These are phyloP conservation scores for Fistulinella cinereoalba DNA, from an alignment of 1,284 basidiomycete genomes.

Conservation along the genomic window DNA sequence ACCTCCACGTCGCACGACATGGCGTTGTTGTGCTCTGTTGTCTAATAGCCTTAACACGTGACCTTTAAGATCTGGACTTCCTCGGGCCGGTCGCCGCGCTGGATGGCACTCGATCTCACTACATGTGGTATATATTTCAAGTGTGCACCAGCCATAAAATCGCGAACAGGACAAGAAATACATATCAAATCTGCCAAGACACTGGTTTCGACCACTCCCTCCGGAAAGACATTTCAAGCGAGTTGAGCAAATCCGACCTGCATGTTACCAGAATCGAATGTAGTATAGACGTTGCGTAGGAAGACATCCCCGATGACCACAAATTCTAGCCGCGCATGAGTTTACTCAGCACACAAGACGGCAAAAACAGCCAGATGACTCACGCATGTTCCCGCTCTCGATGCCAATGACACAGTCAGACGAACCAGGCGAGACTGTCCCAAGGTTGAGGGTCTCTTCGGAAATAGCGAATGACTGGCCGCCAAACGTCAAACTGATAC, in stretches of 20 bases:
- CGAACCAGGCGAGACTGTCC: constrained; percentile 25
- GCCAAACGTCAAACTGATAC: constrained; percentile 42
- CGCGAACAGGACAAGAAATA: no score
- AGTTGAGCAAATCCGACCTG: constrained; percentile 18
- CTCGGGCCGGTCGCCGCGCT: no score
- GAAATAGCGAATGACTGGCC: constrained; percentile 39
- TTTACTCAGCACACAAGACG: background rate
- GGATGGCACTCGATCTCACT: no score
- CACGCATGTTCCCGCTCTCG: background rate
- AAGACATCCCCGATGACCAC: constrained; percentile 14
- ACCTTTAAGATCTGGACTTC: no score
- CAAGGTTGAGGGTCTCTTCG: constrained; percentile 37
- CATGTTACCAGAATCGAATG: constrained; percentile 7
- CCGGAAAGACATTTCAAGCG: no score
- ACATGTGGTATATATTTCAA: no score
- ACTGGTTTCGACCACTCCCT: no score
- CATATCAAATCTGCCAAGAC: no score
- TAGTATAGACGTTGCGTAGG: constrained; percentile 12
- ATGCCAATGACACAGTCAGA: constrained; percentile 31
- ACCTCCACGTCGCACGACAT: constrained; percentile 20
- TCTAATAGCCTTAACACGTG: constrained; percentile 19
- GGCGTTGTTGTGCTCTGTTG: constrained; percentile 22
- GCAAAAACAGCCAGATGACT: background rate
- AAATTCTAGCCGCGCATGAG: background rate
- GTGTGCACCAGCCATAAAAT: no score